Conservation (phyloP, 75 land plant genomes). For the Azolla pinnata region DNA sequence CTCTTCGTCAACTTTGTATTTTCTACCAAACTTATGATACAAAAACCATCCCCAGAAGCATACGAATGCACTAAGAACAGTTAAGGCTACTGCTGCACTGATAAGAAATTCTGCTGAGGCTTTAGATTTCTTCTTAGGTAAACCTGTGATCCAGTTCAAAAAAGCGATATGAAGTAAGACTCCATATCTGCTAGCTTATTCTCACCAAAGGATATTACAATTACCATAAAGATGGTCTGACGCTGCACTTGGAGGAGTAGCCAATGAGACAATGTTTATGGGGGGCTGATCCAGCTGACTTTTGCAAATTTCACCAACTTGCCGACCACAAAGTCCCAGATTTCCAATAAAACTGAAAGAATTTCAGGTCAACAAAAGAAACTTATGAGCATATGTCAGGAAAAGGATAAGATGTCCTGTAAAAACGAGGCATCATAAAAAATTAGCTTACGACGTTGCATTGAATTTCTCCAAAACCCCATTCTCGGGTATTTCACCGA, state of each 20-base stretch:
- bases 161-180: too few relatives aligned
- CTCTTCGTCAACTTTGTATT: constrained; percentile 16
- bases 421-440: too few relatives aligned
- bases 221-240: constrained; percentile 7
- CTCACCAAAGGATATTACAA: too few relatives aligned
- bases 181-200: too few relatives aligned
- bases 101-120: constrained; percentile 54
- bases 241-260: background rate
- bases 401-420: too few relatives aligned
- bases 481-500: constrained; percentile 53
- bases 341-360: constrained; percentile 62
- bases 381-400: too few relatives aligned
- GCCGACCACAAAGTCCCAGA: constrained; percentile 68
- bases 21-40: constrained; percentile 65
- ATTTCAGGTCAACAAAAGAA: too few relatives aligned
- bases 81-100: constrained; percentile 74
- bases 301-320: constrained; percentile 47
- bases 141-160: constrained; percentile 5
- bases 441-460: constrained; percentile 44
- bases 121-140: constrained; percentile 8
- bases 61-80: constrained; percentile 73
- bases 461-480: constrained; percentile 41
- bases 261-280: constrained; percentile 10
- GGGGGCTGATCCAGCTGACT: constrained; percentile 30
- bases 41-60: constrained; percentile 95